Evolutionary conservation across 257 asterid genomes (phyloP), one percentile per base, ranked within the genome.

Genomic region (Marsdenia floribunda): DNA sequence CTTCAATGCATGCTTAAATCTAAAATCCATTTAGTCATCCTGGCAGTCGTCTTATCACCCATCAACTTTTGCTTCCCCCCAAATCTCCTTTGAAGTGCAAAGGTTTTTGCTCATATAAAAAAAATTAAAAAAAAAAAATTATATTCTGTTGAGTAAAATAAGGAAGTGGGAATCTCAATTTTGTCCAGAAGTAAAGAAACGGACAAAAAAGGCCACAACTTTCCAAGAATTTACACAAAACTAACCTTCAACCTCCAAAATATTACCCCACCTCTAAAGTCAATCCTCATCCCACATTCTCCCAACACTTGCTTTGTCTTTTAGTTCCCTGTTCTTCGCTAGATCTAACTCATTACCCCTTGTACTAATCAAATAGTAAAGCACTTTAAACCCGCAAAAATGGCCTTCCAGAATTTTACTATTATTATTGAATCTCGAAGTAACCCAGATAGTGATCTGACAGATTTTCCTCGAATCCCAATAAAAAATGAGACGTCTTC

Each of bases 101-200:
- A 65, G 49, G 47, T 0, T 19, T 29, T 26, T 1, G 42, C 33
- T 18, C 50, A 18, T 55, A 46, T 21, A 50, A 70, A 44, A 44
- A 3, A 42, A 42, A 42, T 6, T 42, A 6, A n/a, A n/a, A n/a
- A n/a, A n/a, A n/a, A 44, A 44, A 50, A 35, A 16, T 19, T 54
- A 19, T 57, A 44, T n/a, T 66, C 50, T 54, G 6, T 49, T 47
- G 55, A 47, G 61, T 47, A 22, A 68, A 71, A 6, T 75, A 16
- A 16, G 71, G 75, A 87, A 72, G 42, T 40, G 77, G 81, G 96
- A 87, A 90, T 90, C 91, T 85, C 80, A 85, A 78, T 84, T 79
- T 87, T 81, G 88, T 85, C 89, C 73, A 82, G 55, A 78, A 85
- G 75, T 60, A 79, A 84, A 84, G 88, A 83, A 86, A 88, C 81